Evolutionary conservation across 1,284 basidiomycete species (phyloP).

Genomic region (Tilletia indica): DNA sequence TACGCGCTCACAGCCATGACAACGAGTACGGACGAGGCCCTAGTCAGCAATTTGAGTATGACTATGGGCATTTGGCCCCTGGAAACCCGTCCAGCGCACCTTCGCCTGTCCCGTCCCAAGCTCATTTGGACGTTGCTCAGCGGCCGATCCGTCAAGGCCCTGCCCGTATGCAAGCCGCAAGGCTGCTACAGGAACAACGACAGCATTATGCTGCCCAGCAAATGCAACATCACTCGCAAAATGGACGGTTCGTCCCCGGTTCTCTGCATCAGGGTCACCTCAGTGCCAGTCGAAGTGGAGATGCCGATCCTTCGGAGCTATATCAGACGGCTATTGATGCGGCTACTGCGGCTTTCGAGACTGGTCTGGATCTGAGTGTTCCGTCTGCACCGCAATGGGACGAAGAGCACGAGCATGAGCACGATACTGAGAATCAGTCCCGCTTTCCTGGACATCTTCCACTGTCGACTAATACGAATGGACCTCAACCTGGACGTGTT

Average conservation of each 20-base stretch:
- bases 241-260: no score
- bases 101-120: not conserved
- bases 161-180: not conserved
- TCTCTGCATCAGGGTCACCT: not conserved
- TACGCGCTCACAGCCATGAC: not conserved
- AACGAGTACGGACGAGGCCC: not conserved
- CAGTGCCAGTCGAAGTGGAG: not conserved
- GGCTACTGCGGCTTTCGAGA: conserved; percentile 1
- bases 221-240: not conserved
- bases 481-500: not conserved
- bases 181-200: not conserved
- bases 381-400: conserved; percentile 6
- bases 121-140: not conserved
- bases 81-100: no score
- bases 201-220: conserved; percentile 3
- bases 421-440: not conserved
- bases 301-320: not conserved
- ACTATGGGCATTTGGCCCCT: not conserved
- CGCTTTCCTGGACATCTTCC: no score
- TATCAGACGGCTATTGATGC: conserved; percentile 8
- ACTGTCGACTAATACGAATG: no score
- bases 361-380: conserved; percentile 7
- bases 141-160: not conserved
- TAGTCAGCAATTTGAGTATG: not conserved
- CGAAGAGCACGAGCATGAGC: not conserved